phyloP scores from a whole-genome alignment of 768 basidiomycete genomes.

The Lactifluus pinguis region DNA sequence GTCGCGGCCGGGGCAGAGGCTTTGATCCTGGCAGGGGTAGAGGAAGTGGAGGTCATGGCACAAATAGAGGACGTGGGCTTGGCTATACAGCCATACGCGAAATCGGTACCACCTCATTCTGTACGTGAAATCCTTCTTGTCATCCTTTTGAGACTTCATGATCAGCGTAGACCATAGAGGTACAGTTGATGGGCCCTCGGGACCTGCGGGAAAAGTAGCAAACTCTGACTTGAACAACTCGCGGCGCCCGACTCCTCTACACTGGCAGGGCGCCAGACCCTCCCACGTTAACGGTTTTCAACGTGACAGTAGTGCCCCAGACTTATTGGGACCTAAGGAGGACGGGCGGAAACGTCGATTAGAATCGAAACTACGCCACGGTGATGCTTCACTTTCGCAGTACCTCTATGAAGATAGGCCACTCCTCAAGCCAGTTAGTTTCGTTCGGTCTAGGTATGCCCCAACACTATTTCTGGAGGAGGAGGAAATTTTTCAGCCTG shows the following conservation, averaged over 20 bases:
- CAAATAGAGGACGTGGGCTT: constrained; percentile 12
- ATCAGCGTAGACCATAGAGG: not conserved
- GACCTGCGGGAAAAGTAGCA: not conserved
- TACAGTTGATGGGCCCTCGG: not conserved
- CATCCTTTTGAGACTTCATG: not conserved
- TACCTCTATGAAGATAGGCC: constrained; percentile 51
- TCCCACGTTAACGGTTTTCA: not conserved
- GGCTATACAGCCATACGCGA: constrained; percentile 3
- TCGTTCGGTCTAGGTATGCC: constrained; percentile 52
- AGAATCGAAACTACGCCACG: constrained; percentile 27
- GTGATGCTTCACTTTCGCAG: constrained; percentile 45
- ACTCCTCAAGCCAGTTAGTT: constrained; percentile 54
- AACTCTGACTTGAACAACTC: not conserved
- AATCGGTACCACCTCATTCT: not conserved
- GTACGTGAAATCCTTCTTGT: not conserved
- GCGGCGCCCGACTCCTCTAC: not conserved
- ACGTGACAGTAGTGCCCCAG: constrained; percentile 1
- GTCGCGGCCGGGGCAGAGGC: constrained; percentile 24
- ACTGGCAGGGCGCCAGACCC: not conserved
- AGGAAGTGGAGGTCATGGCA: constrained; percentile 20
- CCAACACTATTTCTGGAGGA: constrained; percentile 43
- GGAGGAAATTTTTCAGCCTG: constrained; percentile 52
- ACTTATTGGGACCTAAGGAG: constrained; percentile 17
- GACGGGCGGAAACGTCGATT: constrained; percentile 22
- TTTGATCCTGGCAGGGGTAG: constrained; percentile 23